Base-by-base conservation (phyloP, 495 filamentous ascomycete genomes). In the Daldinia vernicosa region DNA sequence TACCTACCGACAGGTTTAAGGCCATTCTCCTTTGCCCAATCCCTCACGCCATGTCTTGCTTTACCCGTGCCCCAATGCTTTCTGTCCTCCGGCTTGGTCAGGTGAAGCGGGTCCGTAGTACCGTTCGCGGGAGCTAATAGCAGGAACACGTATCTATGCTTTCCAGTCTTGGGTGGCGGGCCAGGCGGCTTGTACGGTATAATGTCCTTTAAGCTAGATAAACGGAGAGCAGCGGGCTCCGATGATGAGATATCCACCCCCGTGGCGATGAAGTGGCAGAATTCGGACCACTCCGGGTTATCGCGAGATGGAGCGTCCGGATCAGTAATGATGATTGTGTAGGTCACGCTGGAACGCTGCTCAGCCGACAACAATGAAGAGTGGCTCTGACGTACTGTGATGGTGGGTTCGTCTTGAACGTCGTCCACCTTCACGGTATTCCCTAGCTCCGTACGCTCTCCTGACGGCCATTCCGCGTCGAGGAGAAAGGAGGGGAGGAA, bases 181-280 rank as follows among this genome's bases (percentile, higher is more conserved):
- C 81, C 81, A 0, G 90, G 90, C 8, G 88, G 83, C 72, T 87
- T 84, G 67, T 89, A 91, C 26, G 80, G 69, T 66, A 90, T 79
- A 5, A 90, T 61, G 35, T 88, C 83, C 9, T 78, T 61, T 11
- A 83, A 51, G 35, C 79, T 75, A 6, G 69, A 62, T 47, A 66
- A 28, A 17, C 51, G 66, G 27, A 77, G 66, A 12, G 60, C 66
- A 50, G 39, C 50, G 15, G 67, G 54, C 8, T 57, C 70, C 6
- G 66, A 64, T 39, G 64, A 54, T 9, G 65, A 69, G 27, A 67
- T 14, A 24, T 69, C 28, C 15, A 71, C 40, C 0, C 73, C 82
- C 3, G 85, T 84, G 4, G 82, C 81, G 74, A 92, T 86, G 90
- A 89, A 92, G 75, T 92, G 90, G 75, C 90, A 92, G 77, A 90